These are phyloP conservation scores for Colletotrichum theobromicola DNA, from an alignment of 2,329 filamentous ascomycete genomes.

Conservation along the genomic window DNA sequence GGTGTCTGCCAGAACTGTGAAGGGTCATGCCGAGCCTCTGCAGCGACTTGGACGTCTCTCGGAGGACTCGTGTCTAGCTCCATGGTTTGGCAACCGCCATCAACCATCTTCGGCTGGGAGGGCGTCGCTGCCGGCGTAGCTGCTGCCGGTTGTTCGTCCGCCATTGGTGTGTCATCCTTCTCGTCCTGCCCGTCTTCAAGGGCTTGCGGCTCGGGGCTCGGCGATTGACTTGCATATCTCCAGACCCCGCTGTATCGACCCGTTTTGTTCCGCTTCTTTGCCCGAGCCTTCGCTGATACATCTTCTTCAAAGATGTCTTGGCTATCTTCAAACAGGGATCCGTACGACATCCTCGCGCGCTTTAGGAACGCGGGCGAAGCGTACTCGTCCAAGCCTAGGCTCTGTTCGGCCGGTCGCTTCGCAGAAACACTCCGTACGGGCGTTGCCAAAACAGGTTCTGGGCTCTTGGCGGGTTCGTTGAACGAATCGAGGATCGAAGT, in stretches of 20 bases:
- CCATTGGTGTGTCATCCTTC: constrained; percentile 11
- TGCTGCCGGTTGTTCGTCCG: not conserved
- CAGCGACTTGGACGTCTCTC: constrained; percentile 18
- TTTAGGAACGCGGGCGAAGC: constrained; percentile 83
- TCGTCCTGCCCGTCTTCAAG: constrained; percentile 30
- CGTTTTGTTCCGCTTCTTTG: constrained; percentile 74
- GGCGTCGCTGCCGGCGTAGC: constrained; percentile 21
- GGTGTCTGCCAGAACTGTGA: constrained; percentile 8
- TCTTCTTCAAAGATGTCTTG: constrained; percentile 77
- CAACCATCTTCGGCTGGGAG: constrained; percentile 28
- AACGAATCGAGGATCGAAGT: constrained; percentile 21
- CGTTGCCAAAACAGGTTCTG: constrained; percentile 4
- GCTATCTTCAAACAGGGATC: constrained; percentile 66
- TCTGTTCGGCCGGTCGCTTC: constrained; percentile 39
- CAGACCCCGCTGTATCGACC: constrained; percentile 71
- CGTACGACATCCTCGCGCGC: constrained; percentile 71
- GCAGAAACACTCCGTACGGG: not conserved
- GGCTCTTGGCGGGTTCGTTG: constrained; percentile 23
- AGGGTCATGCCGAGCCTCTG: constrained; percentile 7
- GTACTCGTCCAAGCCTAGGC: constrained; percentile 59
- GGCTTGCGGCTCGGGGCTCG: constrained; percentile 66
- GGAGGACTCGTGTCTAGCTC: constrained; percentile 26
- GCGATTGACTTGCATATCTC: constrained; percentile 75
- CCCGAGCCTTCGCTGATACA: constrained; percentile 61
- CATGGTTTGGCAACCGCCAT: constrained; percentile 35